Conservation (phyloP, 169 alveolate genomes). For the Plasmodium cynomolgi region DNA sequence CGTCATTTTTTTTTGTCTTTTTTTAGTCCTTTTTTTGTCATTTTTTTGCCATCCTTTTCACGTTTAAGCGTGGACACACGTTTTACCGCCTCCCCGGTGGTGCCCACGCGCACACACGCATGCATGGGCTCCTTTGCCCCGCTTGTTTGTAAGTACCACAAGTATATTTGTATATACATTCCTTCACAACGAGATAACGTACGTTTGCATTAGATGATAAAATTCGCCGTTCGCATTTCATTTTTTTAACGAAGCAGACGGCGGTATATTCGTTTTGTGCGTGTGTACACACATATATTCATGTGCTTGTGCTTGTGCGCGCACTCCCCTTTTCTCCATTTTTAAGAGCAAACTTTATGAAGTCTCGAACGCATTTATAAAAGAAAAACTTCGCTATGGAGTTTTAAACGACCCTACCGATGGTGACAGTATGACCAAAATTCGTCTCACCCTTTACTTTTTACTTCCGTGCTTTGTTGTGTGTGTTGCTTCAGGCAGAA, state of each 20-base stretch:
- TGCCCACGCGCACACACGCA: neutral
- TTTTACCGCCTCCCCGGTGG: neutral
- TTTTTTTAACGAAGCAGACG: neutral
- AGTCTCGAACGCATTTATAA: neutral
- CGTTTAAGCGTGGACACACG: neutral
- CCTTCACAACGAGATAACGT: neutral
- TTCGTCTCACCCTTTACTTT: neutral
- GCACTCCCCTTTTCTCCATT: neutral
- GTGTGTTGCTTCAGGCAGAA: neutral
- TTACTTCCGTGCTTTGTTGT: neutral
- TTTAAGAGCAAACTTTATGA: neutral
- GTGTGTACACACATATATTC: neutral
- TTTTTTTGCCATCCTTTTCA: neutral
- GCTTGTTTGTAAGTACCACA: neutral
- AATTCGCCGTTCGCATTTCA: neutral
- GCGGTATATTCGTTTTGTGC: neutral
- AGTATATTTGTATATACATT: neutral
- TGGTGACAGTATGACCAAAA: neutral
- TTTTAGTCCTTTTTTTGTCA: conserved; percentile 1
- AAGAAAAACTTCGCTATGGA: neutral
- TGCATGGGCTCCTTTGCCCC: neutral
- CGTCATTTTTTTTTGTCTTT: neutral
- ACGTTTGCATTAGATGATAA: neutral
- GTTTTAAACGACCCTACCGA: neutral
- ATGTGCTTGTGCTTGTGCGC: neutral